Percentiles rank a stretch among this genome's conserved stretches.
phyloP scores from a whole-genome alignment of 768 basidiomycete species.

The Podaxis pistillaris region DNA sequence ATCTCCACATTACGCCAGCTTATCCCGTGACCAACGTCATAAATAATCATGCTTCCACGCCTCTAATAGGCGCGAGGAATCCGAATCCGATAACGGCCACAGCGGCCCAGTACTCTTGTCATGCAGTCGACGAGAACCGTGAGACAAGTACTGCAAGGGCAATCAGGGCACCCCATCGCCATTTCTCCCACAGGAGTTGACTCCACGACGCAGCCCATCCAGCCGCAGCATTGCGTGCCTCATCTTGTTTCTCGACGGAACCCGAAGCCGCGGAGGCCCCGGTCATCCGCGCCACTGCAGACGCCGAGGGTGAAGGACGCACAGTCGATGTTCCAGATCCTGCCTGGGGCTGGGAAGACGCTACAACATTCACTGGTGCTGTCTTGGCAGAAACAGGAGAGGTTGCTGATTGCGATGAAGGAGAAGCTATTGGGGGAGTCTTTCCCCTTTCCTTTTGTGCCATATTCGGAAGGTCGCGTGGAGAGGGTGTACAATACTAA shows the following conservation, averaged over 20 bases:
- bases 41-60: background rate
- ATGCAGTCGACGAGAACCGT: slow-evolving; percentile 58
- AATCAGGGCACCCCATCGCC: slow-evolving; percentile 80
- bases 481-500: slow-evolving; percentile 67
- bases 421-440: slow-evolving; percentile 27
- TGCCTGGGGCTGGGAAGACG: background rate
- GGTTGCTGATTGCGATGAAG: slow-evolving; percentile 8
- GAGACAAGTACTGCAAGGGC: slow-evolving; percentile 78
- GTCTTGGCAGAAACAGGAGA: slow-evolving; percentile 13
- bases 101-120: slow-evolving; percentile 15
- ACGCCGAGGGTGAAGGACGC: slow-evolving; percentile 14
- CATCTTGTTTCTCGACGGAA: slow-evolving; percentile 24
- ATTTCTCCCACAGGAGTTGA: slow-evolving; percentile 75
- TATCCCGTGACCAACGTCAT: background rate
- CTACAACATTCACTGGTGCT: background rate
- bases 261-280: background rate
- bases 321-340: slow-evolving; percentile 6
- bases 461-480: slow-evolving; percentile 90
- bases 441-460: slow-evolving; percentile 72
- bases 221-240: slow-evolving; percentile 27
- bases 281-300: slow-evolving; percentile 9
- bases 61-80: background rate
- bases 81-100: background rate
- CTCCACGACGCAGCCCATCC: slow-evolving; percentile 66
- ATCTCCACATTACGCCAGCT: background rate